phyloP scores from a whole-genome alignment of 768 basidiomycete genomes.

The Amyloporia xantha region DNA sequence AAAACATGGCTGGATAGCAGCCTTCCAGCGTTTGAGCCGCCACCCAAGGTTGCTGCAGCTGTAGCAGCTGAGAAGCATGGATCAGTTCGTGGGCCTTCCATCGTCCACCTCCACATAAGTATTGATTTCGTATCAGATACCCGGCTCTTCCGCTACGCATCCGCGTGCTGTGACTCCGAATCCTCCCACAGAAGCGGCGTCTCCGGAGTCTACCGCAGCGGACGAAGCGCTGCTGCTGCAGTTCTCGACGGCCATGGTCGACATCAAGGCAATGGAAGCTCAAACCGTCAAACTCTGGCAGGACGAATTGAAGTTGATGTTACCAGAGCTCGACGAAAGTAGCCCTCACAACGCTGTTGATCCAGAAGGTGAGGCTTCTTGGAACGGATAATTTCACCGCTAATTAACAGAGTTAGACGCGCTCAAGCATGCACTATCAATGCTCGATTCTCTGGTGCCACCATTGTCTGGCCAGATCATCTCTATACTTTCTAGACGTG shows the following conservation, averaged over 20 bases:
- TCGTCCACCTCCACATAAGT: too few species aligned
- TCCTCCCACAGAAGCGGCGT: slow-evolving; percentile 38
- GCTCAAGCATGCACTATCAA: slow-evolving; percentile 45
- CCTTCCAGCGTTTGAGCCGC: slow-evolving; percentile 38
- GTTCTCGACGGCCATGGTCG: slow-evolving; percentile 59
- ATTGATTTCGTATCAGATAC: too few species aligned
- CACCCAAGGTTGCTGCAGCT: slow-evolving; percentile 26
- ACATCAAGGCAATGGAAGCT: slow-evolving; percentile 52
- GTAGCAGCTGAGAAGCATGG: slow-evolving; percentile 32
- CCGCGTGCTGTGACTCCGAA: slow-evolving; percentile 50
- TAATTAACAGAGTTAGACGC: too few species aligned
- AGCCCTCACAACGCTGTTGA: slow-evolving; percentile 28
- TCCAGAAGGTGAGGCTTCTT: slow-evolving; percentile 52
- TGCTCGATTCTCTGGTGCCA: slow-evolving; percentile 44
- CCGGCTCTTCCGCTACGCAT: slow-evolving; percentile 20
- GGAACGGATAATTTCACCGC: too few species aligned
- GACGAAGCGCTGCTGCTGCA: slow-evolving; percentile 65
- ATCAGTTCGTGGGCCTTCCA: neutral
- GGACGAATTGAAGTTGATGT: slow-evolving; percentile 55
- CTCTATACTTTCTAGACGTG: slow-evolving; percentile 68
- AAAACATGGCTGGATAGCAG: slow-evolving; percentile 66
- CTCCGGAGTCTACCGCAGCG: slow-evolving; percentile 46
- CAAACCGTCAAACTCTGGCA: slow-evolving; percentile 57
- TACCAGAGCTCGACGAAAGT: slow-evolving; percentile 36
- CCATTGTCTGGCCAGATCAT: slow-evolving; percentile 60